phyloP scores from a whole-genome alignment of 2,329 filamentous ascomycete species.

The Ophiostoma sp. region DNA sequence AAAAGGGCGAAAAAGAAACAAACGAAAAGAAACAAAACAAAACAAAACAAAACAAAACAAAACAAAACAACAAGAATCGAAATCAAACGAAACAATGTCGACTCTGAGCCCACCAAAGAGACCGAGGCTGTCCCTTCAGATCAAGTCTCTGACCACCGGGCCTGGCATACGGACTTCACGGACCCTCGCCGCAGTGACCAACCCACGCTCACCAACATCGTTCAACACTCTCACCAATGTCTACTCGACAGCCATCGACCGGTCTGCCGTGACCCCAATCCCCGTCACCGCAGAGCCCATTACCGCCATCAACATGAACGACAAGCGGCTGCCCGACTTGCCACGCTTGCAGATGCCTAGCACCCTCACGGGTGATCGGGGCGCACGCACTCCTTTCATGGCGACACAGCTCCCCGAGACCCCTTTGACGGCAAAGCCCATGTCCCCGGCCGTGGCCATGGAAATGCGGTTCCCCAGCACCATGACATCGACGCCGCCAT shows the following conservation, averaged over 20 bases:
- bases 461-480: constrained; percentile 48
- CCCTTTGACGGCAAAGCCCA: constrained; percentile 46
- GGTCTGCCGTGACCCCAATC: constrained; percentile 48
- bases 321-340: constrained; percentile 22
- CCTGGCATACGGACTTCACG: constrained; percentile 39
- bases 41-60: neutral
- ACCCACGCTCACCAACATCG: constrained; percentile 55
- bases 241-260: constrained; percentile 58
- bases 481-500: constrained; percentile 55
- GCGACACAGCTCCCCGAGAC: constrained; percentile 47
- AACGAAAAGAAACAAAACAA: neutral
- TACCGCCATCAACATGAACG: constrained; percentile 40
- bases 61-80: neutral
- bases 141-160: constrained; percentile 38
- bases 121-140: constrained; percentile 50
- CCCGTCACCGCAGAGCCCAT: constrained; percentile 28
- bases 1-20: neutral
- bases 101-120: constrained; percentile 39
- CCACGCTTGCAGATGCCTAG: constrained; percentile 25
- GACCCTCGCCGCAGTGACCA: constrained; percentile 43
- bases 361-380: constrained; percentile 33
- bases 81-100: constrained; percentile 19
- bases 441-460: constrained; percentile 43
- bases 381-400: constrained; percentile 42
- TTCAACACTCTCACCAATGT: constrained; percentile 64